A percentile compares a stretch with the other conserved stretches of the same genome.
phyloP scores from a whole-genome alignment of 1,139 yeast species.

The Pichia sp. region DNA sequence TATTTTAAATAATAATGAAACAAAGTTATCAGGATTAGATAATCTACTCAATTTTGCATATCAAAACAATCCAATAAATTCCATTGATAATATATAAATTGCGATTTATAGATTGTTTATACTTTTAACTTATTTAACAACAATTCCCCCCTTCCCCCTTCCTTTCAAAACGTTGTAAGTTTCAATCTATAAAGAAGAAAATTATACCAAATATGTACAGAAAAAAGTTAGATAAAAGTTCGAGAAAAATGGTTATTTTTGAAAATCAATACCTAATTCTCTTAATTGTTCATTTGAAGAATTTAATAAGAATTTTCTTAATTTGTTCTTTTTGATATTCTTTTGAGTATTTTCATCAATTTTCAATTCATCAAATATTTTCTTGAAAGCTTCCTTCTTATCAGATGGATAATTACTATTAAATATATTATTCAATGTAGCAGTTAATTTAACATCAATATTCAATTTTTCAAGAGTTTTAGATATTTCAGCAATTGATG shows the following conservation, averaged over 20 bases:
- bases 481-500: constrained; percentile 20
- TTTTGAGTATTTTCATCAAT: constrained; percentile 31
- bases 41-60: constrained; percentile 28
- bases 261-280: constrained; percentile 17
- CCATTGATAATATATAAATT: constrained; percentile 8
- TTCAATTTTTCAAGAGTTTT: constrained; percentile 20
- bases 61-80: constrained; percentile 26
- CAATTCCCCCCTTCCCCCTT: too few species aligned
- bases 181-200: too few species aligned
- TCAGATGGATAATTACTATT: constrained; percentile 14
- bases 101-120: too few species aligned
- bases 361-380: constrained; percentile 17
- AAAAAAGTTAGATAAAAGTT: constrained; percentile 3
- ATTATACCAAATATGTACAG: too few species aligned
- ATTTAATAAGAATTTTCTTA: constrained; percentile 40
- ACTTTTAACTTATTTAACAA: background rate
- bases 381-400: constrained; percentile 11
- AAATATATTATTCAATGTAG: constrained; percentile 14
- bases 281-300: constrained; percentile 22
- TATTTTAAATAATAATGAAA: background rate
- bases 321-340: constrained; percentile 44
- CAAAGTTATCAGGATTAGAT: constrained; percentile 24
- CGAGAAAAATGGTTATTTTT: constrained; percentile 2
- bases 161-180: too few species aligned
- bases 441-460: constrained; percentile 17